These are phyloP conservation scores for Scheffersomyces spartinae DNA, from an alignment of 805 yeast genomes.

Conservation along the genomic window DNA sequence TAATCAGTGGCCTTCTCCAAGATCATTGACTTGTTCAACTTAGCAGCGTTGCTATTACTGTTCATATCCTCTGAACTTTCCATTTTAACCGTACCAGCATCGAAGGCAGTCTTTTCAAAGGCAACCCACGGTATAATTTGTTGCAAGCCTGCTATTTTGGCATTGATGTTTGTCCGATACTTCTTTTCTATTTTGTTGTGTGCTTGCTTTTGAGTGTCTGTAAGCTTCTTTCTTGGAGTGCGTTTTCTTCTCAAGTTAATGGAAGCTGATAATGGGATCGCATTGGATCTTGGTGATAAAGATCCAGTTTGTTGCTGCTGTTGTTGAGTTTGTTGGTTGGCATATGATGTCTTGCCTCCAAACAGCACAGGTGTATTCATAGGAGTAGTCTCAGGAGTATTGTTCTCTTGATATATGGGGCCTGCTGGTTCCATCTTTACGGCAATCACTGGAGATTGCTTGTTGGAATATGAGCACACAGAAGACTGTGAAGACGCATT, in stretches of 20 bases:
- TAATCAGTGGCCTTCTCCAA: slow-evolving; percentile 60
- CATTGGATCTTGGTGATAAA: too few species aligned
- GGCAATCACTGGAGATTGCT: too few species aligned
- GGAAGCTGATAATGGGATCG: too few species aligned
- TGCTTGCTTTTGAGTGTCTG: slow-evolving; percentile 53
- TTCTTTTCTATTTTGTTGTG: slow-evolving; percentile 66
- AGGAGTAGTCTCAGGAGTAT: too few species aligned
- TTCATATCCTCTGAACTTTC: slow-evolving; percentile 5
- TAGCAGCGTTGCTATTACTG: slow-evolving; percentile 13
- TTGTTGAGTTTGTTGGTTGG: too few species aligned
- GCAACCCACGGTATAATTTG: slow-evolving; percentile 60
- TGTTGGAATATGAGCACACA: too few species aligned
- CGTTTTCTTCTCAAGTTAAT: slow-evolving; percentile 24
- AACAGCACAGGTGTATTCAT: too few species aligned
- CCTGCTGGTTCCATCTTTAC: too few species aligned
- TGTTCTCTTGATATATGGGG: too few species aligned
- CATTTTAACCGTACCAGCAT: slow-evolving; percentile 16
- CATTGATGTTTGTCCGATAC: slow-evolving; percentile 60
- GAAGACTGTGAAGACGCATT: too few species aligned
- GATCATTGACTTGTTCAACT: slow-evolving; percentile 54
- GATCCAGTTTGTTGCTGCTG: too few species aligned
- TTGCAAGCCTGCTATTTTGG: slow-evolving; percentile 58
- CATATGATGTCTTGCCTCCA: too few species aligned
- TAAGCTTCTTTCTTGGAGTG: slow-evolving; percentile 43
- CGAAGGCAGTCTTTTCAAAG: slow-evolving; percentile 51